Percentiles rank a stretch among this genome's conserved stretches.
Conservation (phyloP, 495 filamentous ascomycete species). For the Xylaria telfairii region DNA sequence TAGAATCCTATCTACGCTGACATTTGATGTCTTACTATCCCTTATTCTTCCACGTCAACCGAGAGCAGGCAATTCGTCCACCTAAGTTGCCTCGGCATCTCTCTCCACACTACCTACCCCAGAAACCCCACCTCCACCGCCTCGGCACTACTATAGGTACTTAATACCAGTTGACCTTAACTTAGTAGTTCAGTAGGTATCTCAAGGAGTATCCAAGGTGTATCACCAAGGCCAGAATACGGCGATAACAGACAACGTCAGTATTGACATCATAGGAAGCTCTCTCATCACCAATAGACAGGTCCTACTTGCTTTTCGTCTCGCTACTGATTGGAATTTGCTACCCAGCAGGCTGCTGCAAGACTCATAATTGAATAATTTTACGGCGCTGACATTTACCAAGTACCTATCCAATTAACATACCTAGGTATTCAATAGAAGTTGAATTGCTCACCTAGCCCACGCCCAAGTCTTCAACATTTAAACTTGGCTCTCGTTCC, state of each 20-base stretch:
- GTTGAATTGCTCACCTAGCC: background rate
- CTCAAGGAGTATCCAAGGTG: background rate
- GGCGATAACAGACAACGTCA: background rate
- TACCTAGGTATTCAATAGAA: constrained; percentile 8
- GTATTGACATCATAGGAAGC: background rate
- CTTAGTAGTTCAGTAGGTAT: no score
- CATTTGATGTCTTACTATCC: background rate
- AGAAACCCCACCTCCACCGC: constrained; percentile 16
- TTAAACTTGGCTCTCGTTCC: background rate
- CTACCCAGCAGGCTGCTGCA: background rate
- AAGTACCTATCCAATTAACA: background rate
- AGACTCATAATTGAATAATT: background rate
- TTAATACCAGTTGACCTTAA: no score
- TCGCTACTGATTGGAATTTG: background rate
- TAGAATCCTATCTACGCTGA: background rate
- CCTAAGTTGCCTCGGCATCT: constrained; percentile 32
- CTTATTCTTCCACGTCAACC: background rate
- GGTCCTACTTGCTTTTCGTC: background rate
- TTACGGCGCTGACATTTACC: background rate
- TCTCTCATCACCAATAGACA: background rate
- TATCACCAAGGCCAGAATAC: background rate
- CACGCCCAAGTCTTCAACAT: background rate
- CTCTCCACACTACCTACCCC: constrained; percentile 28
- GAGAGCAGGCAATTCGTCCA: background rate
- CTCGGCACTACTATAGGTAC: no score